These are phyloP conservation scores for Prunus padus DNA, from an alignment of 306 rosid species.

Conservation along the genomic window DNA sequence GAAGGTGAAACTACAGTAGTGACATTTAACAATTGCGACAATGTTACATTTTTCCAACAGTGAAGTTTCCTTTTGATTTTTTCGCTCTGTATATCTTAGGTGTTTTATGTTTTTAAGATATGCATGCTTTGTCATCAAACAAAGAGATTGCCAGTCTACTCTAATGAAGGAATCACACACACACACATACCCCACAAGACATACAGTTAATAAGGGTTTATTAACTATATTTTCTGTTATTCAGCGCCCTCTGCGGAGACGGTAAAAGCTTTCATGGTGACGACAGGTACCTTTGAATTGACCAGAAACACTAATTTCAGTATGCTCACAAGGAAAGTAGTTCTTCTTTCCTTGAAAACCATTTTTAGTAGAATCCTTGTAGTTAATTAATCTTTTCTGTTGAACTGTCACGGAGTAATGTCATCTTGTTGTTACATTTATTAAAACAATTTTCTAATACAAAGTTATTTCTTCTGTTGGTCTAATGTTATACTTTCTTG, in stretches of 20 bases:
- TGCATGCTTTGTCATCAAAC: background rate
- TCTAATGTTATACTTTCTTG: background rate
- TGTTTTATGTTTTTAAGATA: background rate
- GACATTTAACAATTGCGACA: background rate
- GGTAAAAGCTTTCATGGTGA: slow-evolving; percentile 16
- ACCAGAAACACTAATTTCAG: slow-evolving; percentile 11
- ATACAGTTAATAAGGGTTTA: background rate
- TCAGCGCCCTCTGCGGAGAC: slow-evolving; percentile 72
- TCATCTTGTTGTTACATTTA: background rate
- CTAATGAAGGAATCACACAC: background rate
- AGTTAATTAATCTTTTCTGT: background rate
- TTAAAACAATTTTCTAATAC: background rate
- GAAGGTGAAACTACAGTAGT: background rate
- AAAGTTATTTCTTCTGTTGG: background rate
- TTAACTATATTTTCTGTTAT: slow-evolving; percentile 22
- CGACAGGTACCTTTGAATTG: slow-evolving; percentile 17
- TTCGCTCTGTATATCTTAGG: background rate
- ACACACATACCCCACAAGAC: background rate
- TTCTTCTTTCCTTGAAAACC: slow-evolving; percentile 15
- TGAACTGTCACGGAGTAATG: background rate
- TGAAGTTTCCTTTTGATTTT: background rate
- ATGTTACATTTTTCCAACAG: too few relatives aligned
- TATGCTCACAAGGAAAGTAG: slow-evolving; percentile 23
- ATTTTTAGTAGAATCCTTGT: slow-evolving; percentile 10
- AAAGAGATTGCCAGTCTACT: background rate